These are phyloP conservation scores for Saksenaea oblongispora DNA, from an alignment of 371 early-diverging fungal species.

Conservation along the genomic window DNA sequence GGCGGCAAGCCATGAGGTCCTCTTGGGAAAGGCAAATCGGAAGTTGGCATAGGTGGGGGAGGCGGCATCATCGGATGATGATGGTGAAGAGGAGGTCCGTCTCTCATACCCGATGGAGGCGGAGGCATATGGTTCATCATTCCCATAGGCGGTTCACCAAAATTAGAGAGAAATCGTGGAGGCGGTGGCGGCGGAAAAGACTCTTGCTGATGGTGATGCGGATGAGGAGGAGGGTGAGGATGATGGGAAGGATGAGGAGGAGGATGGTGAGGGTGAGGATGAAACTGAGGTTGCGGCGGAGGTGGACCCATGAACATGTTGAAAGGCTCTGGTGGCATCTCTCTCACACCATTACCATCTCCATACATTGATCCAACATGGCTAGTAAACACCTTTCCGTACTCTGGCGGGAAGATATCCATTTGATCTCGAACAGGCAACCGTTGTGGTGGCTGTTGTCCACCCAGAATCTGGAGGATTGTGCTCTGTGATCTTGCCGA, in stretches of 20 bases:
- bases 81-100: slow-evolving; percentile 16
- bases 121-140: slow-evolving; percentile 26
- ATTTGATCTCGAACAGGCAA: neutral
- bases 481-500: slow-evolving; percentile 28
- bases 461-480: slow-evolving; percentile 40
- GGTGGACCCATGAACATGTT: slow-evolving; percentile 29
- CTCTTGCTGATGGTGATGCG: slow-evolving; percentile 21
- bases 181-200: slow-evolving; percentile 23
- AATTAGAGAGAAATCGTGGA: slow-evolving; percentile 30
- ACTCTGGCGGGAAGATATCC: slow-evolving; percentile 9
- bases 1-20: slow-evolving; percentile 17
- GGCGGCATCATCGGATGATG: slow-evolving; percentile 17
- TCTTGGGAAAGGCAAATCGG: slow-evolving; percentile 8
- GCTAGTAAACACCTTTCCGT: slow-evolving; percentile 8
- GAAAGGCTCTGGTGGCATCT: neutral
- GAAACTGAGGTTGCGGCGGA: slow-evolving; percentile 18
- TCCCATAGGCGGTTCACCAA: slow-evolving; percentile 20
- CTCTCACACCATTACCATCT: slow-evolving; percentile 11
- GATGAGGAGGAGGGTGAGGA: slow-evolving; percentile 14
- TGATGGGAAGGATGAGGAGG: slow-evolving; percentile 18
- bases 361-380: slow-evolving; percentile 5
- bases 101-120: slow-evolving; percentile 29
- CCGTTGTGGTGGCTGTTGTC: slow-evolving; percentile 19
- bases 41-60: slow-evolving; percentile 7
- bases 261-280: slow-evolving; percentile 16